These are phyloP conservation scores for Calamus simplicifolius DNA, from an alignment of 176 grass and related monocot genomes.

Conservation along the genomic window DNA sequence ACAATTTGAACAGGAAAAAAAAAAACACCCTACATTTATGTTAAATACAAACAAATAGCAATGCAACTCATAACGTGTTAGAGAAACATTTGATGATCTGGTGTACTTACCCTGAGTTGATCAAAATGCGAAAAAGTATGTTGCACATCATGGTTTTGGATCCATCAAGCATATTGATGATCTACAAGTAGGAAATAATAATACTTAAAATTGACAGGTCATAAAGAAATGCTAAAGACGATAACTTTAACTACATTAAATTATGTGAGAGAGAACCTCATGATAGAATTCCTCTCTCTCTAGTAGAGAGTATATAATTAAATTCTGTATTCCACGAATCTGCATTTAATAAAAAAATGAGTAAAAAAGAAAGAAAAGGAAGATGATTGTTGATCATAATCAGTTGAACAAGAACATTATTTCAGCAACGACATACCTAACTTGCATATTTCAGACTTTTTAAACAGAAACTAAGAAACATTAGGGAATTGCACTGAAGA, in stretches of 20 bases:
- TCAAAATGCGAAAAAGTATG: slow-evolving; percentile 68
- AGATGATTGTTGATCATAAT: too few species aligned
- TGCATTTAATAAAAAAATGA: slow-evolving; percentile 30
- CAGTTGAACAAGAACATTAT: too few species aligned
- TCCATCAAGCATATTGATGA: slow-evolving; percentile 83
- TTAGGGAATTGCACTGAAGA: not conserved
- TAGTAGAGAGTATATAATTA: slow-evolving; percentile 80
- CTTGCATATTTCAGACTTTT: too few species aligned
- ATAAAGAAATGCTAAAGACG: slow-evolving; percentile 2
- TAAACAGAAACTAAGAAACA: too few species aligned
- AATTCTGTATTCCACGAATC: slow-evolving; percentile 71
- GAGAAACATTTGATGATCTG: too few species aligned
- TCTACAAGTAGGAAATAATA: slow-evolving; percentile 35
- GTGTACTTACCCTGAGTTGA: slow-evolving; percentile 53
- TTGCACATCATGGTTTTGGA: slow-evolving; percentile 52
- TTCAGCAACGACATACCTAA: too few species aligned
- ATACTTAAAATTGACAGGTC: not conserved
- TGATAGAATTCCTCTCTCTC: slow-evolving; percentile 82
- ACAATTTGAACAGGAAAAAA: too few species aligned
- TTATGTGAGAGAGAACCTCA: slow-evolving; percentile 49
- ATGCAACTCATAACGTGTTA: too few species aligned
- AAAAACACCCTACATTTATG: too few species aligned
- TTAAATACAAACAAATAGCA: too few species aligned
- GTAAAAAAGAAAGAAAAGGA: too few species aligned
- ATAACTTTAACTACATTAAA: not conserved